phyloP scores from a whole-genome alignment of 345 rosid species.

The Linum trigynum region DNA sequence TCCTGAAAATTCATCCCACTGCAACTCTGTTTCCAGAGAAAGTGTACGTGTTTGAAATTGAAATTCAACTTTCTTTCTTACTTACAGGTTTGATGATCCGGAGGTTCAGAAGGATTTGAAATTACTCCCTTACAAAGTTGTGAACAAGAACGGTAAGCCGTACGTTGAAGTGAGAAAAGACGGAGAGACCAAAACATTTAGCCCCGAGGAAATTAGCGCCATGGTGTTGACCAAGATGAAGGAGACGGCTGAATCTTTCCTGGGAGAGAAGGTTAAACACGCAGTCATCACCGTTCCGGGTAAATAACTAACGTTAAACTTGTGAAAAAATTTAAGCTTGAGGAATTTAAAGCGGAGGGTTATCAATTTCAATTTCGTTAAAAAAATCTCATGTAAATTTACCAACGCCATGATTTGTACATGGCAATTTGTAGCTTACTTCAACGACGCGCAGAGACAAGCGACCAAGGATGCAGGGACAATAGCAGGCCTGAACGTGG shows the following conservation, averaged over 20 bases:
- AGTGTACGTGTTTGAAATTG: too few relatives aligned
- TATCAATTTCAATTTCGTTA: too few relatives aligned
- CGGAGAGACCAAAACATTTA: background rate
- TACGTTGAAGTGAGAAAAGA: background rate
- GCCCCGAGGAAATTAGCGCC: background rate
- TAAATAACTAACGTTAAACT: too few relatives aligned
- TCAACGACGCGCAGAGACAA: background rate
- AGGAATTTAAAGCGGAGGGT: too few relatives aligned
- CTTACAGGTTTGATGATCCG: background rate
- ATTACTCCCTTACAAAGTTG: background rate
- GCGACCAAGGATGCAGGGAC: background rate
- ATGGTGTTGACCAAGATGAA: background rate
- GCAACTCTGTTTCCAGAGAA: too few relatives aligned
- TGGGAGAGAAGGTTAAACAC: background rate
- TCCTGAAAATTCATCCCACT: too few relatives aligned
- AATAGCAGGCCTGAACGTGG: background rate
- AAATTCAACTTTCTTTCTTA: too few relatives aligned
- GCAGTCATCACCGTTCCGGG: background rate
- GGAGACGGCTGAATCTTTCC: background rate
- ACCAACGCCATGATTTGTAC: too few relatives aligned
- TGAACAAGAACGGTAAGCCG: background rate
- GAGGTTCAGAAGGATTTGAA: background rate
- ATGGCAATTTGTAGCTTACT: background rate
- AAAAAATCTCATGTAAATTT: too few relatives aligned
- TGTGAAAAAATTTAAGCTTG: too few relatives aligned